phyloP scores from a whole-genome alignment of 768 basidiomycete genomes.

The Trametopsis cervina region DNA sequence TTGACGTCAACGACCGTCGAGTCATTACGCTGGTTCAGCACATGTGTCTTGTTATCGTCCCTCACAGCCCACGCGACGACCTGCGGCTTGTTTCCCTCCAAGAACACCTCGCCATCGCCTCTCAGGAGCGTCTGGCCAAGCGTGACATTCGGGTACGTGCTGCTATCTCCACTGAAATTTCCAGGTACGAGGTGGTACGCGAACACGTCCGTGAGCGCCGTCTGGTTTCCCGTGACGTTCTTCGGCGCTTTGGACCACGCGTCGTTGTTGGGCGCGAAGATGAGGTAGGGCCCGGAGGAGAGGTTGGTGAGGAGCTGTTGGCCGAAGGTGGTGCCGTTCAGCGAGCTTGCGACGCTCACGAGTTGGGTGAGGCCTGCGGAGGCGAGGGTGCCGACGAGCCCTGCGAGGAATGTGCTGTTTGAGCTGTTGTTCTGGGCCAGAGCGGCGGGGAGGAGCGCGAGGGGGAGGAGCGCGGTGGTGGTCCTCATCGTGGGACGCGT shows the following conservation, averaged over 20 bases:
- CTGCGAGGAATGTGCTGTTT: slow-evolving; percentile 21
- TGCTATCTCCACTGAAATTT: slow-evolving; percentile 37
- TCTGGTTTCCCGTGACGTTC: slow-evolving; percentile 27
- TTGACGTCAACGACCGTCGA: slow-evolving; percentile 33
- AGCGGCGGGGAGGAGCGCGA: slow-evolving; percentile 22
- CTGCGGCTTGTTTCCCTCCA: slow-evolving; percentile 54
- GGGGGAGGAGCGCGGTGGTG: not conserved
- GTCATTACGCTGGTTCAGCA: slow-evolving; percentile 42
- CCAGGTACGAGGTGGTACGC: slow-evolving; percentile 54
- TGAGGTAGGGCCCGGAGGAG: slow-evolving; percentile 36
- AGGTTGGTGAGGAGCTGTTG: slow-evolving; percentile 36
- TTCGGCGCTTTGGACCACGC: slow-evolving; percentile 35
- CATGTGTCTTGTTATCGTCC: slow-evolving; percentile 32
- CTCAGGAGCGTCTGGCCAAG: slow-evolving; percentile 60
- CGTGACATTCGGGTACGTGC: slow-evolving; percentile 48
- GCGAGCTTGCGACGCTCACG: slow-evolving; percentile 28
- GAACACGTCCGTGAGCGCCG: slow-evolving; percentile 38
- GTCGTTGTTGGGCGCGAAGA: slow-evolving; percentile 51
- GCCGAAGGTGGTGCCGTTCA: slow-evolving; percentile 41
- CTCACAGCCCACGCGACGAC: slow-evolving; percentile 42
- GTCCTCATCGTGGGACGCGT: not conserved
- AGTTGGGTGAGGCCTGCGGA: slow-evolving; percentile 35
- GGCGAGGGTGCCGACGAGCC: slow-evolving; percentile 33
- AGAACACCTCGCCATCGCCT: slow-evolving; percentile 36
- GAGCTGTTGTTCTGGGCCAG: slow-evolving; percentile 29